Evolutionary conservation across 108 stramenopile species (phyloP), one percentile per base, ranked within the genome.

Genomic region (Seminavis robusta): DNA sequence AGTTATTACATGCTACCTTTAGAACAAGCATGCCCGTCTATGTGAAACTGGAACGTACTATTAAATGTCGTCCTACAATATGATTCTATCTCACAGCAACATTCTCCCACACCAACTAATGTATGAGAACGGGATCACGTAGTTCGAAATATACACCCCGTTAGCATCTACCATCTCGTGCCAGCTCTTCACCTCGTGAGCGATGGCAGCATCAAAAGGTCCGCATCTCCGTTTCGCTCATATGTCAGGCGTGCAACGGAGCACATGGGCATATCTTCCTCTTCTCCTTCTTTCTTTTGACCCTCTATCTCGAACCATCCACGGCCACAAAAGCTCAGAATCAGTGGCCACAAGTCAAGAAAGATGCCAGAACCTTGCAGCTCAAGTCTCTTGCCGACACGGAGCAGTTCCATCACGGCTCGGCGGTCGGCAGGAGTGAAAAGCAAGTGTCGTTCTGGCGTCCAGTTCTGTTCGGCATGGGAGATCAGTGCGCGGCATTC

Each of bases 301-400:
- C n/a, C 65, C 21, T 41, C 46, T 27, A 41, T 31, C 38, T 90
- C 89, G 59, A 93, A 93, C 91, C 91, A 93, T 19, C 85, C 91
- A 32, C 91, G 65, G 10, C 91, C 91, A 68, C 86, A 88, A 62
- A 88, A 93, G 16, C 73, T 61, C 40, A 93, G 54, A 3, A 93
- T 70, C 26, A 55, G 68, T 19, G 86, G 91, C 86, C 86, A 93
- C 1, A 93, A 33, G 40, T 93, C 91, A 15, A 88, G 29, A 47
- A 84, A 86, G 7, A 93, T 55, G 38, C 80, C 84, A 38, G 59
- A 59, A 10, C 81, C 87, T 32, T 69, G 53, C 52, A 85, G 84
- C 51, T 92, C 90, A 13, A 93, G 65, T 33, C 85, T 53, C 53
- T 88, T 93, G 2, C 91, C 91, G 16, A 88, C 87, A 15, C 81